phyloP scores from a whole-genome alignment of 2,329 filamentous ascomycete genomes.

The Pyrenochaeta sp. region DNA sequence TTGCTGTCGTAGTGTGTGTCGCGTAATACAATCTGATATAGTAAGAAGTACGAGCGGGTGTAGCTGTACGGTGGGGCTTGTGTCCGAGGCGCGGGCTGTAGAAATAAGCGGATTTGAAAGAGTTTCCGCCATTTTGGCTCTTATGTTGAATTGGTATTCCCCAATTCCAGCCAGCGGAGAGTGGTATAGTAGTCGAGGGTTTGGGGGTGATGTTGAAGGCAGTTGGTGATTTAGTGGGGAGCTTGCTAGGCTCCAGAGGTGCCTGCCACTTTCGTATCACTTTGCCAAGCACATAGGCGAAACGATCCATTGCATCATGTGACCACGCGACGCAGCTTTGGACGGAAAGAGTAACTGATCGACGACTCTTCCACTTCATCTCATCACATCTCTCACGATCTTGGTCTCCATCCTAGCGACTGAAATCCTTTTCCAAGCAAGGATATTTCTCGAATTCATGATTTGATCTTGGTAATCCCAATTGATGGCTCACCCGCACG shows the following conservation, averaged over 20 bases:
- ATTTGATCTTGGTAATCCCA: no score
- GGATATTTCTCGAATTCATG: no score
- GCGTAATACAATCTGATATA: slow-evolving; percentile 95
- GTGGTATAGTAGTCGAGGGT: neutral
- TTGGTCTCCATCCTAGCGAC: no score
- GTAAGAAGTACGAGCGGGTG: slow-evolving; percentile 95
- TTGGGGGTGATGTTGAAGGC: neutral
- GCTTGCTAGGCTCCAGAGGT: slow-evolving; percentile 19
- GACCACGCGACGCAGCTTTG: slow-evolving; percentile 10
- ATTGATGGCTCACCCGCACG: no score
- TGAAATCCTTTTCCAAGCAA: no score
- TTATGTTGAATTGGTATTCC: neutral
- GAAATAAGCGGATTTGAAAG: slow-evolving; percentile 55
- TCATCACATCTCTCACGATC: neutral
- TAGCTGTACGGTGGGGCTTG: slow-evolving; percentile 79
- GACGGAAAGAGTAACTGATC: neutral
- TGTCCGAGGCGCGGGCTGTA: slow-evolving; percentile 65
- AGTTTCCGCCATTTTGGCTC: slow-evolving; percentile 46
- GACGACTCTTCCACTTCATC: neutral
- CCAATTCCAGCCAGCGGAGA: neutral
- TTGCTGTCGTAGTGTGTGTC: slow-evolving; percentile 81
- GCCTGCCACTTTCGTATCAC: slow-evolving; percentile 14
- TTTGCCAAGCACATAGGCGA: slow-evolving; percentile 10
- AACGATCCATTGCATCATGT: slow-evolving; percentile 1
- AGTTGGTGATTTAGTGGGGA: slow-evolving; percentile 4